Evolutionary conservation across 2,329 filamentous ascomycete genomes (phyloP).

Genomic region (Verticillium klebahnii): DNA sequence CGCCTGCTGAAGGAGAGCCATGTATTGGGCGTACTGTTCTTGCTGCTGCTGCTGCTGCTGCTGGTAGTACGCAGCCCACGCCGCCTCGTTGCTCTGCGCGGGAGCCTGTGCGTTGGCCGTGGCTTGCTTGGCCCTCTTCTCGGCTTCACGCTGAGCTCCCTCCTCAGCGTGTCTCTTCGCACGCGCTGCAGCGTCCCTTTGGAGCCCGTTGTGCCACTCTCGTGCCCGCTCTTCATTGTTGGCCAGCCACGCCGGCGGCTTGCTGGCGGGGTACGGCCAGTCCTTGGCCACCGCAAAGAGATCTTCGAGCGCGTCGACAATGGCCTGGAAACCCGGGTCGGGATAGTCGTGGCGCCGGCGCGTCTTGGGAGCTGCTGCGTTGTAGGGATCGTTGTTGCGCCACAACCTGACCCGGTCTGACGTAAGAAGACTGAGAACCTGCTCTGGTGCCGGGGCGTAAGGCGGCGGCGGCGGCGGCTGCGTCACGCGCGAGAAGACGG

Average conservation of each 20-base stretch:
- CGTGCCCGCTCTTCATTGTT: constrained; percentile 39
- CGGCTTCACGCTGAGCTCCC: constrained; percentile 26
- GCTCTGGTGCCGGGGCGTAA: constrained; percentile 31
- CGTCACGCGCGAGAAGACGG: constrained; percentile 6
- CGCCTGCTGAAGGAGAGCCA: constrained; percentile 36
- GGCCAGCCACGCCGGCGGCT: constrained; percentile 49
- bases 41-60: constrained; percentile 29
- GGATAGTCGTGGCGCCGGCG: constrained; percentile 31
- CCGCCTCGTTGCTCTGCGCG: constrained; percentile 13
- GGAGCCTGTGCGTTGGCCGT: neutral
- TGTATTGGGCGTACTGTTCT: constrained; percentile 31
- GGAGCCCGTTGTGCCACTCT: constrained; percentile 49
- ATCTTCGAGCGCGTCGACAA: constrained; percentile 37
- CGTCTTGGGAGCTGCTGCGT: constrained; percentile 21
- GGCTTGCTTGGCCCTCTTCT: constrained; percentile 19
- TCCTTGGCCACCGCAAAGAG: constrained; percentile 35
- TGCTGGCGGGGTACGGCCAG: constrained; percentile 43
- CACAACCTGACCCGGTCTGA: constrained; percentile 40
- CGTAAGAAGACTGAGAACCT: constrained; percentile 36
- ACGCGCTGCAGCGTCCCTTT: constrained; percentile 31
- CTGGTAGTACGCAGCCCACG: constrained; percentile 23
- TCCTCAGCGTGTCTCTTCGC: constrained; percentile 34
- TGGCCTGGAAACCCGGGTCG: constrained; percentile 37
- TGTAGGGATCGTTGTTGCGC: constrained; percentile 33
- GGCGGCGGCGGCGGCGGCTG: constrained; percentile 24